Conservation (phyloP, 2,329 filamentous ascomycete genomes). For the Purpureocillium lavendulum region DNA sequence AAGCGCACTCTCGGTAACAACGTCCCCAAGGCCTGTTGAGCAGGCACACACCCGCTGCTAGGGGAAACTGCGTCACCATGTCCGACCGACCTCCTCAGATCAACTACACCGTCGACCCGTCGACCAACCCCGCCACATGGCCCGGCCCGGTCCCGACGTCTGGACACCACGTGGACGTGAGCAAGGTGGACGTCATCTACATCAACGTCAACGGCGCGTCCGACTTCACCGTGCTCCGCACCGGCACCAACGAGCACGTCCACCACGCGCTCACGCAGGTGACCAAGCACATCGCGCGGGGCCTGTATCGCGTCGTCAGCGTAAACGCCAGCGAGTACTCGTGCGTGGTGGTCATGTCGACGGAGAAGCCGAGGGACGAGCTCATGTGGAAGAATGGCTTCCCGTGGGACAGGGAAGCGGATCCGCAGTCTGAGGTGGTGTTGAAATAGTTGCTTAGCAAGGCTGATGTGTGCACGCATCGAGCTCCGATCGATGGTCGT, state of each 20-base stretch:
- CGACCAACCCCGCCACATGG: neutral
- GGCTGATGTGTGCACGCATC: no score
- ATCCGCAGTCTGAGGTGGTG: neutral
- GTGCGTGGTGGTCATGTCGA: conserved; percentile 2
- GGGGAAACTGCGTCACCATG: no score
- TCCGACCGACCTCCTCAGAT: no score
- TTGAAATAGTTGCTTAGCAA: no score
- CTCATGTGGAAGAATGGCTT: conserved; percentile 2
- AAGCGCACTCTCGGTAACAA: no score
- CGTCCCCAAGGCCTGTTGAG: no score
- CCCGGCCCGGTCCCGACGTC: neutral
- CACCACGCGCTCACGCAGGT: neutral
- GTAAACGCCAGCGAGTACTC: conserved; percentile 1
- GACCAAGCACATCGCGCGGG: neutral
- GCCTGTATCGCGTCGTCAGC: conserved; percentile 2
- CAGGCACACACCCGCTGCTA: no score
- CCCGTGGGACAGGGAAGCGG: conserved; percentile 1
- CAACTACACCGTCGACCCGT: neutral
- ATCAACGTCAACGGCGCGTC: neutral
- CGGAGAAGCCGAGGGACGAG: neutral
- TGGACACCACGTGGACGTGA: neutral
- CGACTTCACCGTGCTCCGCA: neutral
- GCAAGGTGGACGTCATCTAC: neutral
- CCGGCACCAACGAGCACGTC: neutral
- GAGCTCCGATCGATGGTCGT: no score